Conservation (phyloP, 768 basidiomycete genomes). For the Lentinula edodes region DNA sequence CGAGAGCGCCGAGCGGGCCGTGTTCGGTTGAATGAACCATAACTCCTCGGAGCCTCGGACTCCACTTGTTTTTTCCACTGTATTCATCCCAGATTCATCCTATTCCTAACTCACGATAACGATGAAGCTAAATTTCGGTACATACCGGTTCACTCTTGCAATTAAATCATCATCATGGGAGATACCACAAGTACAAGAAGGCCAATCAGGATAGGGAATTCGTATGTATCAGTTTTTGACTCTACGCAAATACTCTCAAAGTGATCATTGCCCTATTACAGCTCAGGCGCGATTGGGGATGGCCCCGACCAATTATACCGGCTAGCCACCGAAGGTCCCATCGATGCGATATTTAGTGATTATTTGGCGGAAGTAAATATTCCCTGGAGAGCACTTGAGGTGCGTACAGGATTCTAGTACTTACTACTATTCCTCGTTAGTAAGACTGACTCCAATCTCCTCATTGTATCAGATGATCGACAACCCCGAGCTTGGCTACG, state of each 20-base stretch:
- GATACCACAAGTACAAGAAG: background rate
- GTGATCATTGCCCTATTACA: background rate
- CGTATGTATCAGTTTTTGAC: background rate
- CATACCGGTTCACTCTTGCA: background rate
- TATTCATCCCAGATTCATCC: no score
- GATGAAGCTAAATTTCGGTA: background rate
- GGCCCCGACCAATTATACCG: conserved; percentile 3
- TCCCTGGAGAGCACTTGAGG: conserved; percentile 5
- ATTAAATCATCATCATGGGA: background rate
- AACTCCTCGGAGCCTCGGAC: no score
- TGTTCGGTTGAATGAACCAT: background rate
- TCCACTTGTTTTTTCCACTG: no score
- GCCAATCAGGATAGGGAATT: conserved; percentile 3
- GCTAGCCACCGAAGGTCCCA: conserved; percentile 1
- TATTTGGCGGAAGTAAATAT: conserved; percentile 6
- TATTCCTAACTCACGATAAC: no score
- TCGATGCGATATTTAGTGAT: conserved; percentile 5
- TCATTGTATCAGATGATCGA: background rate
- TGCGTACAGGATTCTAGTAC: background rate
- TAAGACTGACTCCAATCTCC: background rate
- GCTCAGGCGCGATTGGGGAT: conserved; percentile 6
- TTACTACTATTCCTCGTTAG: background rate
- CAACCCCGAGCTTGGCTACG: conserved; percentile 1
- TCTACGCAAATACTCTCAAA: no score
- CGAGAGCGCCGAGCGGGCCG: background rate